phyloP scores from a whole-genome alignment of 371 early-diverging fungal species.

The Lichtheimia ramosa region DNA sequence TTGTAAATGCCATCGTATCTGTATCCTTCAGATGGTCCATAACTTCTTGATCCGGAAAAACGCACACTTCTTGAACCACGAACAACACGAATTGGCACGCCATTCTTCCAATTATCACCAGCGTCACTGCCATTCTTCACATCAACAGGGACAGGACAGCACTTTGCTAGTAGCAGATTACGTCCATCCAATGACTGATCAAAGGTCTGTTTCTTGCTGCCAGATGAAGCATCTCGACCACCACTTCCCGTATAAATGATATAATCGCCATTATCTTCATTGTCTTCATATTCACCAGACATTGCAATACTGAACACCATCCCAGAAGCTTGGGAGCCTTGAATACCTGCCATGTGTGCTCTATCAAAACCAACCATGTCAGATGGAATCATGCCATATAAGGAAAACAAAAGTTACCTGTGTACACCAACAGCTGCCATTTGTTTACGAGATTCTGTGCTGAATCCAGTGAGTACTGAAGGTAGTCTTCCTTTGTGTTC shows the following conservation, averaged over 20 bases:
- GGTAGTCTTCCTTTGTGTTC: neutral
- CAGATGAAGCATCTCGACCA: conserved; percentile 32
- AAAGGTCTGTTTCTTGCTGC: conserved; percentile 7
- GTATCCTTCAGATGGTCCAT: conserved; percentile 40
- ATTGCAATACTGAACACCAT: conserved; percentile 35
- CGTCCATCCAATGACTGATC: conserved; percentile 5
- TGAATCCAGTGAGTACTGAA: neutral
- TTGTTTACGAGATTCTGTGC: neutral
- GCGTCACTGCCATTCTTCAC: conserved; percentile 82
- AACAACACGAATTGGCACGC: conserved; percentile 46
- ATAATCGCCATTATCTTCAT: conserved; percentile 56
- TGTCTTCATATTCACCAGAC: conserved; percentile 54
- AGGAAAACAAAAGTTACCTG: neutral
- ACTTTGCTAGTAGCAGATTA: conserved; percentile 5
- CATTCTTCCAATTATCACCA: conserved; percentile 81
- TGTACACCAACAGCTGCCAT: conserved; percentile 3
- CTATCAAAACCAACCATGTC: neutral
- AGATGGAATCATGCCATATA: neutral
- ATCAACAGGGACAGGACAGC: neutral
- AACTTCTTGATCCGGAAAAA: neutral
- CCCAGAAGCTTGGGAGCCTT: neutral
- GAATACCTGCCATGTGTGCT: conserved; percentile 5
- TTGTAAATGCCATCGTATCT: conserved; percentile 74
- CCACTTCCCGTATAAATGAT: conserved; percentile 63
- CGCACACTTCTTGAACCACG: neutral